Base-by-base conservation (phyloP, 2,329 filamentous ascomycete genomes). In the Pseudogymnoascus sp. region DNA sequence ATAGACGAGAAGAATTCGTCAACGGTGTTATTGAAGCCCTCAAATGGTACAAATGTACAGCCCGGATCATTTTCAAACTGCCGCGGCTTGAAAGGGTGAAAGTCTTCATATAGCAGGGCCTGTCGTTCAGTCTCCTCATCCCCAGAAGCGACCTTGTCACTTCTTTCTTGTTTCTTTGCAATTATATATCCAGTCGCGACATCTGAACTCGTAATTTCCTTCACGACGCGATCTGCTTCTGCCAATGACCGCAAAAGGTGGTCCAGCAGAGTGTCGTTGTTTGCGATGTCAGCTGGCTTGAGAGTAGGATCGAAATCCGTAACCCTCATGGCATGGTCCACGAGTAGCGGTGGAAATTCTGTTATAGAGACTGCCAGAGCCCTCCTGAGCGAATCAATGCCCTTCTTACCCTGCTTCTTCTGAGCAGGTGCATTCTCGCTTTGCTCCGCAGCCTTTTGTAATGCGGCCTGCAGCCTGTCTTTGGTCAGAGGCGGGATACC, bases 1-100 rank as follows among this genome's bases (percentile, higher is more conserved):
- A 97, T 85, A 0, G 93, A 97, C 0, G 95, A 97, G 75, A 96
- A 97, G 78, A 97, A 99, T 69, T 96, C 91, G 72, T 99, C 95
- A 0, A 96, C 92, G 0, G 92, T 95, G 72, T 89, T 89, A 75
- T 97, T 97, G 79, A 96, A 97, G 8, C 87, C 89, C 5, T 91
- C 83, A 68, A 93, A 92, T 62, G 90, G 84, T 11, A 97, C 72
- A 14, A 96, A 85, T 2, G 85, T 83, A 23, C 88, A 83, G 0
- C 81, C 77, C 0, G 85, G 78, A 63, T 92, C 86, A 5, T 83
- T 80, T 66, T 87, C 84, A 66, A 96, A 89, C 69, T 97, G 93
- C 21, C 82, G 79, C 0, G 95, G 95, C 40, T 89, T 79, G 74
- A 97, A 97, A 0, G 95, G 95, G 69, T 97, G 93, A 70, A 97